These are phyloP conservation scores for Boletellus emodensis DNA, from an alignment of 768 basidiomycete species.

Conservation along the genomic window DNA sequence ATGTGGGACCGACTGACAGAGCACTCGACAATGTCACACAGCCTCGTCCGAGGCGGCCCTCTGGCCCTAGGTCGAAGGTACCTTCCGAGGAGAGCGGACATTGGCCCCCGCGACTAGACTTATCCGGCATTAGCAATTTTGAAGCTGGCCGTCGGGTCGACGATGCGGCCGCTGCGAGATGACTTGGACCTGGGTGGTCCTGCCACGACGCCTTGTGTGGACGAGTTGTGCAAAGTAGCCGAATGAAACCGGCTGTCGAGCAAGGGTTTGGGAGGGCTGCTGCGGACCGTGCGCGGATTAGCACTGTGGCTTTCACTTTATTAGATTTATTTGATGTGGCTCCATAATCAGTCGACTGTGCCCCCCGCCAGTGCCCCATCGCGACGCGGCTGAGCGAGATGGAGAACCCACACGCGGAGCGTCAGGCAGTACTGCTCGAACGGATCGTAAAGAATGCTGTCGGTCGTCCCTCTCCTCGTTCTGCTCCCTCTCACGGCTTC, in stretches of 20 bases:
- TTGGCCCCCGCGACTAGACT: conserved; percentile 18
- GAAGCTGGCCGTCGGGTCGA: neutral
- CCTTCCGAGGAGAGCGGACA: conserved; percentile 20
- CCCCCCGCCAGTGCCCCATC: too few relatives aligned
- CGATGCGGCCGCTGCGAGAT: neutral
- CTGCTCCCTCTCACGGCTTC: neutral
- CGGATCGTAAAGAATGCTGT: conserved; percentile 90
- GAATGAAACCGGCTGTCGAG: neutral
- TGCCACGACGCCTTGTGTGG: conserved; percentile 13
- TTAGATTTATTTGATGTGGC: too few relatives aligned
- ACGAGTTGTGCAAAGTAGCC: neutral
- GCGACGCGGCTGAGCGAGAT: conserved; percentile 38
- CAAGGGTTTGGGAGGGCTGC: conserved; percentile 20
- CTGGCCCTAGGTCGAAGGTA: conserved; percentile 27
- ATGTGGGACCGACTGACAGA: conserved; percentile 7
- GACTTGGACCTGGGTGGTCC: conserved; percentile 6
- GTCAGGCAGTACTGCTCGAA: conserved; percentile 86
- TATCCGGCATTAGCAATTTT: conserved; percentile 14
- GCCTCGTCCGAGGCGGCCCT: conserved; percentile 30
- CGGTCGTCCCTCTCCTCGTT: conserved; percentile 24
- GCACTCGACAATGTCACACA: neutral
- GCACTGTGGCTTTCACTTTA: too few relatives aligned
- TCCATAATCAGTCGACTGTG: too few relatives aligned
- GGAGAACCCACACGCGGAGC: conserved; percentile 95
- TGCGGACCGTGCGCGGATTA: neutral